Conservation (phyloP, 306 rosid species). For the Ormosia emarginata region DNA sequence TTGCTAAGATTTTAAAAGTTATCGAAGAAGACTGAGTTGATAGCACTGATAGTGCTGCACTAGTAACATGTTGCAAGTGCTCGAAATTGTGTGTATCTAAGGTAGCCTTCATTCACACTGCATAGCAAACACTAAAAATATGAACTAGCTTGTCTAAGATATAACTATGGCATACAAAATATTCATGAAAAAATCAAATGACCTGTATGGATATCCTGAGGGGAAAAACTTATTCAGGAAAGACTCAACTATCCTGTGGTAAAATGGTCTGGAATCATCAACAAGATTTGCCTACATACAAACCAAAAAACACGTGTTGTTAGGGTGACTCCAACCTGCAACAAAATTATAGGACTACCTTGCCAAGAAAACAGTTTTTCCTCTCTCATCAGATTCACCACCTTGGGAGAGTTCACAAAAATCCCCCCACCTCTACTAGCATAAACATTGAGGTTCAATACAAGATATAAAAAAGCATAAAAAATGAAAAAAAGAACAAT, state of each 20-base stretch:
- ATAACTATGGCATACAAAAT: neutral
- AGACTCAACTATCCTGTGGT: conserved; percentile 54
- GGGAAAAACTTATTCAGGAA: conserved; percentile 81
- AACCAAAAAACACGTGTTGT: neutral
- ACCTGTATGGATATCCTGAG: conserved; percentile 93
- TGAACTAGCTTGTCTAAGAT: neutral
- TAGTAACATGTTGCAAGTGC: conserved; percentile 81
- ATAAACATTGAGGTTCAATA: too few relatives aligned
- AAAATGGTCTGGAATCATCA: conserved; percentile 66
- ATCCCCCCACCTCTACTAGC: too few relatives aligned
- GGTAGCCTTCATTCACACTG: conserved; percentile 94
- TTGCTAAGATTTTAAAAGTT: neutral
- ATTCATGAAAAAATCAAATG: neutral
- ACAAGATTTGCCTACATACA: conserved; percentile 47
- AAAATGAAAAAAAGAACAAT: neutral
- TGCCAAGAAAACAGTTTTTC: conserved; percentile 93
- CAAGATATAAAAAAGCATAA: neutral
- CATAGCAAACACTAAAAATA: conserved; percentile 4
- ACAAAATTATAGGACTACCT: conserved; percentile 92
- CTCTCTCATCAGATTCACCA: too few relatives aligned
- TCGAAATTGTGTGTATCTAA: conserved; percentile 89
- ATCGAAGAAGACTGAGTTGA: conserved; percentile 74
- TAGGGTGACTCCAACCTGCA: conserved; percentile 65
- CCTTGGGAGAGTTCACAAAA: too few relatives aligned
- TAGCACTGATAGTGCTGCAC: conserved; percentile 84